These are phyloP conservation scores for Proliferodiscus dingleyae DNA, from an alignment of 2,329 filamentous ascomycete genomes.

Conservation along the genomic window DNA sequence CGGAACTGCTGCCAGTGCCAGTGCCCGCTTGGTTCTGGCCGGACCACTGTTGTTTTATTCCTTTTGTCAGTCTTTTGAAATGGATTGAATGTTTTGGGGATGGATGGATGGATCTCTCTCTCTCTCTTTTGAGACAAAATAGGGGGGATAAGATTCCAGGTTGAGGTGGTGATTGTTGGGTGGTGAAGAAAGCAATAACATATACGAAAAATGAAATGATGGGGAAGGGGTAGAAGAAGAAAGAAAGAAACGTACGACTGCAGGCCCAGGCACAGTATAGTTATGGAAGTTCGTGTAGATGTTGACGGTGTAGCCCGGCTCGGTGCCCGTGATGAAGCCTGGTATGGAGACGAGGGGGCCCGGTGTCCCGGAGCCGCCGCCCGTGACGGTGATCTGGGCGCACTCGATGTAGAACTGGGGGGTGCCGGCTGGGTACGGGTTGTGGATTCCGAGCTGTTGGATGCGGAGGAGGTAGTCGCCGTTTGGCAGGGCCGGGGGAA, in stretches of 20 bases:
- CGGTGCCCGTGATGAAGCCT: conserved; percentile 21
- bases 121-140: too few relatives aligned
- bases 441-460: conserved; percentile 29
- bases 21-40: neutral
- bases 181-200: too few relatives aligned
- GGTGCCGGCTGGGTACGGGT: conserved; percentile 25
- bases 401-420: conserved; percentile 31
- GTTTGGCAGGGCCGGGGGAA: conserved; percentile 24
- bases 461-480: conserved; percentile 29
- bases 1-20: neutral
- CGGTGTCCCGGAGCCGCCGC: conserved; percentile 24
- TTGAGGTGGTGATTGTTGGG: too few relatives aligned
- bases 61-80: too few relatives aligned
- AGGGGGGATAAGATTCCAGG: too few relatives aligned
- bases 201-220: neutral
- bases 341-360: conserved; percentile 27
- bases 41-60: neutral
- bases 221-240: neutral
- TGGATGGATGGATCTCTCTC: too few relatives aligned
- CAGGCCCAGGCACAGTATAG: conserved; percentile 28
- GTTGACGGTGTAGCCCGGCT: conserved; percentile 23
- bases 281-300: conserved; percentile 28
- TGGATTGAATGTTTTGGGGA: too few relatives aligned
- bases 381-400: conserved; percentile 27
- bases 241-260: conserved; percentile 12